These are phyloP conservation scores for Alloascoidea hylecoeti DNA, from an alignment of 805 yeast genomes.

Conservation along the genomic window DNA sequence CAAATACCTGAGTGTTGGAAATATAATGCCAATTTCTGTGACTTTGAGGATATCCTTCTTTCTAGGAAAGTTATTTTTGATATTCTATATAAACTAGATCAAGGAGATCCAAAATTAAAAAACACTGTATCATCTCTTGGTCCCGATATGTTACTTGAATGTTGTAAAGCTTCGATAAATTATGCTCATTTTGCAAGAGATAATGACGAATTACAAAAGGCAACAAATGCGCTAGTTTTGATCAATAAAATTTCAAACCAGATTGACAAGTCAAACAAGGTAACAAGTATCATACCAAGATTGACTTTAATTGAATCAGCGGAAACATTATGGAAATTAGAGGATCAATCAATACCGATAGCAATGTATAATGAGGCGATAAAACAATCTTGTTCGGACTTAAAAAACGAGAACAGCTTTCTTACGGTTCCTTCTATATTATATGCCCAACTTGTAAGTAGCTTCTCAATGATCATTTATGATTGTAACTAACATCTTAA, in stretches of 20 bases:
- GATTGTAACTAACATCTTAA: background rate
- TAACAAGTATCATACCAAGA: slow-evolving; percentile 4
- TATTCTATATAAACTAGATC: background rate
- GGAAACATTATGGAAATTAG: slow-evolving; percentile 48
- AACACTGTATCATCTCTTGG: too few relatives aligned
- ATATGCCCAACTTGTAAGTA: slow-evolving; percentile 6
- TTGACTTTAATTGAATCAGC: slow-evolving; percentile 38
- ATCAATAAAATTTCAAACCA: slow-evolving; percentile 22
- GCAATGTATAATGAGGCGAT: slow-evolving; percentile 18
- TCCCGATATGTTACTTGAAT: background rate
- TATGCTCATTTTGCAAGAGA: slow-evolving; percentile 27
- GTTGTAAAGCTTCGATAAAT: slow-evolving; percentile 23
- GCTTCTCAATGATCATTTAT: background rate
- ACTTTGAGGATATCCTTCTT: slow-evolving; percentile 27
- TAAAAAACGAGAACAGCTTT: slow-evolving; percentile 3
- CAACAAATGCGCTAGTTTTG: slow-evolving; percentile 32
- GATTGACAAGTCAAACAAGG: background rate
- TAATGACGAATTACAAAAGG: slow-evolving; percentile 29
- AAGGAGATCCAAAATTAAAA: too few relatives aligned
- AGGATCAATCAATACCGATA: slow-evolving; percentile 42
- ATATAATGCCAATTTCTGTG: slow-evolving; percentile 17
- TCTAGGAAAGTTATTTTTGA: slow-evolving; percentile 25
- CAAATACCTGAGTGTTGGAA: slow-evolving; percentile 20
- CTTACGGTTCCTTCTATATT: slow-evolving; percentile 5
- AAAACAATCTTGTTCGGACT: background rate